phyloP scores from a whole-genome alignment of 768 basidiomycete species.

The Hygrocybe punicea region DNA sequence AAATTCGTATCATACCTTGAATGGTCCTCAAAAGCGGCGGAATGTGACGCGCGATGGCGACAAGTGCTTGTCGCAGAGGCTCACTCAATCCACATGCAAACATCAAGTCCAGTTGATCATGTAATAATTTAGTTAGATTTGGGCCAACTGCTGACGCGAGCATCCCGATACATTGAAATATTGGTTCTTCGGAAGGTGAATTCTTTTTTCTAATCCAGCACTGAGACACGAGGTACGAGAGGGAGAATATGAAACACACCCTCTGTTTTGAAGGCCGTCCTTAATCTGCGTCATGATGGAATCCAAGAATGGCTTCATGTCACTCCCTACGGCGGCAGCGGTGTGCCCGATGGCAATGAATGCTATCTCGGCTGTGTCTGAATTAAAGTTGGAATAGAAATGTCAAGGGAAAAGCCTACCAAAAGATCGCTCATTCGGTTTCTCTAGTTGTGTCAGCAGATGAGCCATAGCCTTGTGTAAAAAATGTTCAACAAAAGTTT shows the following conservation, averaged over 20 bases:
- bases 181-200: conserved; percentile 88
- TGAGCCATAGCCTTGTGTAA: conserved; percentile 93
- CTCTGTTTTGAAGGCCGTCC: conserved; percentile 78
- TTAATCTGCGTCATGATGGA: conserved; percentile 88
- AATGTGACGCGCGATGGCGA: conserved; percentile 80
- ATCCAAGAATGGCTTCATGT: conserved; percentile 95
- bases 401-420: conserved; percentile 47
- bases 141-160: conserved; percentile 92
- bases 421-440: conserved; percentile 82
- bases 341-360: conserved; percentile 97
- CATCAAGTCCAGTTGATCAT: conserved; percentile 96
- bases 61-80: conserved; percentile 78
- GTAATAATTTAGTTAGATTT: conserved; percentile 90
- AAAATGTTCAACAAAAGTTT: conserved; percentile 87
- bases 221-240: neutral
- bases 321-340: conserved; percentile 84
- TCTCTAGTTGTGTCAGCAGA: conserved; percentile 82
- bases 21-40: conserved; percentile 88
- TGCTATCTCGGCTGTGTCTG: conserved; percentile 44
- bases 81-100: conserved; percentile 91
- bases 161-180: conserved; percentile 98
- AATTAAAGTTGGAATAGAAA: neutral
- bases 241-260: conserved; percentile 45
- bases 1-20: conserved; percentile 56
- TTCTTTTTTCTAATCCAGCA: conserved; percentile 64